A percentile compares a stretch with the other conserved stretches of the same genome.
These are phyloP conservation scores for Rugonectria rugulosa DNA, from an alignment of 2,329 filamentous ascomycete species.

Conservation along the genomic window DNA sequence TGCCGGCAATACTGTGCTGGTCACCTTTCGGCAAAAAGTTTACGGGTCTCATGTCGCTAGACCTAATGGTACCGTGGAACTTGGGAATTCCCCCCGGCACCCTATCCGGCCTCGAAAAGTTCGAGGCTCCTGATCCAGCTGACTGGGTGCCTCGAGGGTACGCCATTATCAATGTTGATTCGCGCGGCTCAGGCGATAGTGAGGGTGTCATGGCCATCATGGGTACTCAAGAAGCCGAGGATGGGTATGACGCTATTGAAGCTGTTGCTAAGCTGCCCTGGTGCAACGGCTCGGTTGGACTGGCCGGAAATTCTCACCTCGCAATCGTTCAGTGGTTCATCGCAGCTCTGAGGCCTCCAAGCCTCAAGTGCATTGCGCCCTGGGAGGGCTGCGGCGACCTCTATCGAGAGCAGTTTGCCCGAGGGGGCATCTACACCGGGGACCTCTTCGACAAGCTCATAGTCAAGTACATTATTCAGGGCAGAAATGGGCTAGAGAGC, in stretches of 20 bases:
- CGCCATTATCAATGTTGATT: conserved; percentile 16
- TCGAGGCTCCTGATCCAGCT: conserved; percentile 16
- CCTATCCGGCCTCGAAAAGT: conserved; percentile 22
- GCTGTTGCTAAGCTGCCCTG: conserved; percentile 38
- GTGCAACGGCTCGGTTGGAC: conserved; percentile 40
- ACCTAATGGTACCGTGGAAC: conserved; percentile 10
- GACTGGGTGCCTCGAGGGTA: conserved; percentile 19
- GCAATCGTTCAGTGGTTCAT: conserved; percentile 36
- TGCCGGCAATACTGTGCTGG: conserved; percentile 30
- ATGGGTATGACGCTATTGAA: conserved; percentile 40
- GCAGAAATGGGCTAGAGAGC: conserved; percentile 2
- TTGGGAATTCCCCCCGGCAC: conserved; percentile 15
- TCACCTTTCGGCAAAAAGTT: conserved; percentile 34
- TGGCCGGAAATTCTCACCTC: conserved; percentile 39
- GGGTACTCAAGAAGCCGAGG: conserved; percentile 35
- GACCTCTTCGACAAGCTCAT: conserved; percentile 19
- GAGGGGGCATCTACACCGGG: conserved; percentile 24
- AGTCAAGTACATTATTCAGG: conserved; percentile 9
- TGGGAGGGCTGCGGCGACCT: conserved; percentile 16
- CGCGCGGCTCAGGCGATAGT: conserved; percentile 7
- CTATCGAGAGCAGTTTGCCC: conserved; percentile 21
- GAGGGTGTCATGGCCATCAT: conserved; percentile 15
- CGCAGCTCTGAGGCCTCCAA: conserved; percentile 27
- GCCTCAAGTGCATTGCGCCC: conserved; percentile 41
- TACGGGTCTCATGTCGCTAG: conserved; percentile 21